phyloP scores from a whole-genome alignment of 73 alveolate species.

The Durusdinium trenchii region DNA sequence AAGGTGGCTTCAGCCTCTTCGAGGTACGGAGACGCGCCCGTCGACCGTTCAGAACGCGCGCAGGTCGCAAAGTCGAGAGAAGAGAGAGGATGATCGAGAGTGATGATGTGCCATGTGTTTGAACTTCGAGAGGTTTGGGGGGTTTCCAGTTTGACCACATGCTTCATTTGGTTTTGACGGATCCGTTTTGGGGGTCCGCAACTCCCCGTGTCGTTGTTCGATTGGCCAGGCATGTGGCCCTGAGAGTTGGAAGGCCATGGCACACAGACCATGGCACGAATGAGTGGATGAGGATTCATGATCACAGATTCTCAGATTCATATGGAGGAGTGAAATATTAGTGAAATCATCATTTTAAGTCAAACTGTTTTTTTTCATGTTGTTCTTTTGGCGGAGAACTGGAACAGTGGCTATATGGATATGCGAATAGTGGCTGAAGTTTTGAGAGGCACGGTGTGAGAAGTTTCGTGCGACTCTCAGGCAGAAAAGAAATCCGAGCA shows the following conservation, averaged over 20 bases:
- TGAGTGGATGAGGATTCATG: not conserved
- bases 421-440: not conserved
- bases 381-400: too few relatives aligned
- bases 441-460: slow-evolving; percentile 59
- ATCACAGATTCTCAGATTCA: not conserved
- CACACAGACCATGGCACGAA: not conserved
- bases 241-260: slow-evolving; percentile 68
- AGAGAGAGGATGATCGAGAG: too few relatives aligned
- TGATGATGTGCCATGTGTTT: too few relatives aligned
- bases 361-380: too few relatives aligned
- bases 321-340: too few relatives aligned
- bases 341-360: too few relatives aligned
- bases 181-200: too few relatives aligned
- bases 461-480: slow-evolving; percentile 52
- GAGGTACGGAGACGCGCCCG: not conserved
- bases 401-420: not conserved
- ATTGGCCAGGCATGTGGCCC: slow-evolving; percentile 55
- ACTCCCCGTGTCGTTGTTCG: too few relatives aligned
- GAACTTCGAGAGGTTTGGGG: too few relatives aligned
- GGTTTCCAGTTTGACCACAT: too few relatives aligned
- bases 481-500: not conserved
- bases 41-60: not conserved
- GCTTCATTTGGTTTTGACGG: too few relatives aligned
- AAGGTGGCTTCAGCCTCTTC: slow-evolving; percentile 56
- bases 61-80: too few relatives aligned